These are phyloP conservation scores for Croton setiger DNA, from an alignment of 441 rosid genomes.

Conservation along the genomic window DNA sequence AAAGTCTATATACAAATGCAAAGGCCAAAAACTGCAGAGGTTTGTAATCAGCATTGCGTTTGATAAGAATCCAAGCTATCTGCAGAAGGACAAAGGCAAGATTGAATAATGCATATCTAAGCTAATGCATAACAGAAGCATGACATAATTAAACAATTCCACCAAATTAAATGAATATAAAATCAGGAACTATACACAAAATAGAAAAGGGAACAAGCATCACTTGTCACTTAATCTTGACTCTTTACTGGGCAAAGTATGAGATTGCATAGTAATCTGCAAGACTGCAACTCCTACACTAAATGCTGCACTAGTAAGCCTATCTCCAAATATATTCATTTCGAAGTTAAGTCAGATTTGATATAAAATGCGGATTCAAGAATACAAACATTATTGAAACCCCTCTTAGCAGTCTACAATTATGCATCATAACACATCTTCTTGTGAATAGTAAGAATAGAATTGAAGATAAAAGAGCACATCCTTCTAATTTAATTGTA, in stretches of 20 bases:
- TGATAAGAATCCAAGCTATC: slow-evolving; percentile 80
- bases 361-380: not conserved
- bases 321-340: not conserved
- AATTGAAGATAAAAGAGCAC: not conserved
- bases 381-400: not conserved
- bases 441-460: not conserved
- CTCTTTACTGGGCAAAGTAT: too few relatives aligned
- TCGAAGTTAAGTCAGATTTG: not conserved
- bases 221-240: too few relatives aligned
- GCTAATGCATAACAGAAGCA: slow-evolving; percentile 9
- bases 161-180: too few relatives aligned
- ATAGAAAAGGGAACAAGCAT: too few relatives aligned
- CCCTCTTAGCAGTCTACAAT: not conserved
- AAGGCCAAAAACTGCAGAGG: slow-evolving; percentile 93
- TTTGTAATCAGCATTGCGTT: slow-evolving; percentile 77
- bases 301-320: too few relatives aligned
- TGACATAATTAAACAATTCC: not conserved
- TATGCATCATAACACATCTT: not conserved
- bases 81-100: slow-evolving; percentile 37
- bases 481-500: not conserved
- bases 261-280: too few relatives aligned
- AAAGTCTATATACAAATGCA: slow-evolving; percentile 81
- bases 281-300: too few relatives aligned
- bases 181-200: too few relatives aligned
- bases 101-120: slow-evolving; percentile 12